Conservation (phyloP, 1,139 yeast genomes). For the Wickerhamomyces sp. region DNA sequence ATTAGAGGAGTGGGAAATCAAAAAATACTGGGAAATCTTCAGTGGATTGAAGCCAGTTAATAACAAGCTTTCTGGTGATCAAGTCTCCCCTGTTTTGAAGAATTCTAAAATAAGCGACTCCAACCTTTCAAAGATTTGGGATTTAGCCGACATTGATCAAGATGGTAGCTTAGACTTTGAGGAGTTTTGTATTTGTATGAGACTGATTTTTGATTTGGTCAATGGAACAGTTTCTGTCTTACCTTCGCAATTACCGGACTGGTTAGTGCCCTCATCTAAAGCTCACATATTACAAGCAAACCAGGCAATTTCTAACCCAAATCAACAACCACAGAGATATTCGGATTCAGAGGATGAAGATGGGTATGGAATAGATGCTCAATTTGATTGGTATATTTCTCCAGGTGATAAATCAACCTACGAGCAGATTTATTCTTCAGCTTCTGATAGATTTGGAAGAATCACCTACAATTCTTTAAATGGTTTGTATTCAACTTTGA, state of each 20-base stretch:
- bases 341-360: slow-evolving; percentile 27
- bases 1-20: slow-evolving; percentile 90
- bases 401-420: slow-evolving; percentile 80
- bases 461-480: slow-evolving; percentile 68
- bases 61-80: slow-evolving; percentile 78
- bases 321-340: slow-evolving; percentile 17
- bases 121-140: slow-evolving; percentile 83
- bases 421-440: slow-evolving; percentile 71
- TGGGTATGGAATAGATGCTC: slow-evolving; percentile 14
- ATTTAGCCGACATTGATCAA: slow-evolving; percentile 84
- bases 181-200: slow-evolving; percentile 96
- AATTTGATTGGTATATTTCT: slow-evolving; percentile 89
- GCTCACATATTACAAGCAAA: slow-evolving; percentile 81
- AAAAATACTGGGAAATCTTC: slow-evolving; percentile 96
- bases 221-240: slow-evolving; percentile 63
- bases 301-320: slow-evolving; percentile 43
- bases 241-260: slow-evolving; percentile 74
- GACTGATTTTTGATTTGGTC: slow-evolving; percentile 85
- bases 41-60: slow-evolving; percentile 78
- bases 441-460: slow-evolving; percentile 79
- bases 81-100: slow-evolving; percentile 81
- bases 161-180: slow-evolving; percentile 94
- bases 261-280: slow-evolving; percentile 91
- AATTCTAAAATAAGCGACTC: slow-evolving; percentile 79
- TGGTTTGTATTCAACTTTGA: slow-evolving; percentile 63